Conservation (phyloP, 306 rosid species). For the Prunus mongolica region DNA sequence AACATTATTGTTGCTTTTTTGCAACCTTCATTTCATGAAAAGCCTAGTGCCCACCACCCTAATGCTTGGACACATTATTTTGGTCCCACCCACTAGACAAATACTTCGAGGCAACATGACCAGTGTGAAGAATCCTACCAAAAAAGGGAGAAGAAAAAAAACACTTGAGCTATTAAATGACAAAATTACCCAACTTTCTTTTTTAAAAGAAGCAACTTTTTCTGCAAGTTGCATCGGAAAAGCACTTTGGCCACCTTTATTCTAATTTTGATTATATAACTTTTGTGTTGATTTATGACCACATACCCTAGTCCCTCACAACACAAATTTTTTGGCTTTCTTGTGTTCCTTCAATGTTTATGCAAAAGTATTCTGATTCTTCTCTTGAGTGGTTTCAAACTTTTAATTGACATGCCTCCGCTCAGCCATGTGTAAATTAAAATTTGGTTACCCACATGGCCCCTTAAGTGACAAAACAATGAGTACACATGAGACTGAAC, state of each 20-base stretch:
- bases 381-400: not conserved
- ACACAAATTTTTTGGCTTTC: slow-evolving; percentile 8
- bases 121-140: not conserved
- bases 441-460: not conserved
- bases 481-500: not conserved
- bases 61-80: slow-evolving; percentile 25
- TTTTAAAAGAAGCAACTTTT: slow-evolving; percentile 24
- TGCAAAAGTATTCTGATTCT: slow-evolving; percentile 10
- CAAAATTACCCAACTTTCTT: slow-evolving; percentile 32
- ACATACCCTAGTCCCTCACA: slow-evolving; percentile 12
- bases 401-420: not conserved
- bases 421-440: not conserved
- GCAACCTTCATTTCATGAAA: slow-evolving; percentile 21
- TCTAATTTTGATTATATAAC: slow-evolving; percentile 23
- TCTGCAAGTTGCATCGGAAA: slow-evolving; percentile 41
- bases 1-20: slow-evolving; percentile 34
- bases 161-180: slow-evolving; percentile 11
- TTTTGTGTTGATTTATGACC: slow-evolving; percentile 32
- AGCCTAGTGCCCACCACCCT: slow-evolving; percentile 35
- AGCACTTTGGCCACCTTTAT: slow-evolving; percentile 43
- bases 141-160: not conserved
- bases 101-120: slow-evolving; percentile 8
- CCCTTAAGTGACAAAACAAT: not conserved
- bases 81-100: slow-evolving; percentile 41
- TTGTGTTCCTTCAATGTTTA: slow-evolving; percentile 6